Evolutionary conservation across 768 basidiomycete genomes (phyloP).

Genomic region (Boletus fagicola): DNA sequence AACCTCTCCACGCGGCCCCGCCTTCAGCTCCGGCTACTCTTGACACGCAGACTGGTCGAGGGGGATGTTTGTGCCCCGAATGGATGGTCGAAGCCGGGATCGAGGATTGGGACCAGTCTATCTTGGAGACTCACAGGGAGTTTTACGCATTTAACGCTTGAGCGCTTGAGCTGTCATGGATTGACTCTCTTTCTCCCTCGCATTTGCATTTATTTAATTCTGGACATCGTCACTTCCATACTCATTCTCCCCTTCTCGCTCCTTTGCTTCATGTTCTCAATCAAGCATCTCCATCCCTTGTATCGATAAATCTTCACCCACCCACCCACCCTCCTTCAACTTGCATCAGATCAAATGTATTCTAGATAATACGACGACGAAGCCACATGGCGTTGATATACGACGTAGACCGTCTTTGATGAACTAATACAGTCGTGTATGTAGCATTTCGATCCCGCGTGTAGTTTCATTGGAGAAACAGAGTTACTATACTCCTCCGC

Average conservation of each 20-base stretch:
- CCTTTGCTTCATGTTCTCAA: not conserved
- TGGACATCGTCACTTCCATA: not conserved
- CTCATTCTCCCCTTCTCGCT: not conserved
- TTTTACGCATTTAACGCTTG: not conserved
- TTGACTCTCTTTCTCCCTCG: not conserved
- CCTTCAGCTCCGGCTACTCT: not conserved
- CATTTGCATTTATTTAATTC: not conserved
- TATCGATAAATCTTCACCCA: not conserved
- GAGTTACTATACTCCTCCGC: no score
- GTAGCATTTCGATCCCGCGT: no score
- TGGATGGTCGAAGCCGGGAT: conserved; percentile 15
- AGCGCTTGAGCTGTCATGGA: not conserved
- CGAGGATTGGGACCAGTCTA: conserved; percentile 13
- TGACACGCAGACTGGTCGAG: not conserved
- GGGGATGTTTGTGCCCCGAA: conserved; percentile 13
- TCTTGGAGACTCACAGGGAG: not conserved
- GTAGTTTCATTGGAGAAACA: no score
- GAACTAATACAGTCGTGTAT: not conserved
- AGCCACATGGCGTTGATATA: not conserved
- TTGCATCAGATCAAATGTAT: not conserved
- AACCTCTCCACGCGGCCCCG: not conserved
- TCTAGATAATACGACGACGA: no score
- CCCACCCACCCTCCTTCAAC: not conserved
- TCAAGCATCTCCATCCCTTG: not conserved
- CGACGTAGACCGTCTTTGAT: not conserved